Base-by-base conservation (phyloP, 148 eudicot genomes). In the Polygonum aviculare region DNA sequence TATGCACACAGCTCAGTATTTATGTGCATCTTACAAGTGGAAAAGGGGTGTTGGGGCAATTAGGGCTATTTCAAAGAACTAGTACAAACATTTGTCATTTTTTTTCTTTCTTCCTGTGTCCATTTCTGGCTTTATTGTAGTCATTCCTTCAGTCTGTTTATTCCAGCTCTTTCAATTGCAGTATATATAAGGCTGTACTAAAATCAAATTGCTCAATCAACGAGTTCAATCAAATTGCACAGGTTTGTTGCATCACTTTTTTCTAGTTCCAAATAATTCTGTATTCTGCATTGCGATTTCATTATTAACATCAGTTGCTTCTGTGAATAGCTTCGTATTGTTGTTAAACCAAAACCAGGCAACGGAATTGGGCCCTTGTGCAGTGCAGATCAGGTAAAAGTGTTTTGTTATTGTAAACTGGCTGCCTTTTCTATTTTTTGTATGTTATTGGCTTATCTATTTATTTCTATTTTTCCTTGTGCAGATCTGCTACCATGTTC, bases 401-500 rank as follows among this genome's bases (percentile, higher is more conserved):
- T 75, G 47, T 79, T 38, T 49, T 36, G 18, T 41, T 33, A 26
- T 73, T 67, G 45, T 12, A 15, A 73, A 45, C 40, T 33, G 50
- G 19, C 44, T 11, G 65, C 31, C 59, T 57, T 74, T 54, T 18
- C 47, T 26, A 44, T 38, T 31, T 31, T 40, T 19, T 19, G 12
- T 12, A 33, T 12, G 19, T 7, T 67, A 38, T 3, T 36, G 47
- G 15, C 21, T 2, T 67, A 51, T 16, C n/a, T 65, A 22, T 15
- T 38, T 38, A 59, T 73, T 41, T 51, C 14, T 78, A 55, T 36
- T 67, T 63, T 85, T 54, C 19, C 33, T 49, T 82, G 16, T 82
- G 81, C 87, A 95, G 99, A 86, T 95, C 74, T 91, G 98, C 81
- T 95, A 95, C 83, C 96, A 95, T 87, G 91, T 93, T 67, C 94